Evolutionary conservation across 2,329 filamentous ascomycete genomes (phyloP).

Genomic region (Cytospora paraplurivora): DNA sequence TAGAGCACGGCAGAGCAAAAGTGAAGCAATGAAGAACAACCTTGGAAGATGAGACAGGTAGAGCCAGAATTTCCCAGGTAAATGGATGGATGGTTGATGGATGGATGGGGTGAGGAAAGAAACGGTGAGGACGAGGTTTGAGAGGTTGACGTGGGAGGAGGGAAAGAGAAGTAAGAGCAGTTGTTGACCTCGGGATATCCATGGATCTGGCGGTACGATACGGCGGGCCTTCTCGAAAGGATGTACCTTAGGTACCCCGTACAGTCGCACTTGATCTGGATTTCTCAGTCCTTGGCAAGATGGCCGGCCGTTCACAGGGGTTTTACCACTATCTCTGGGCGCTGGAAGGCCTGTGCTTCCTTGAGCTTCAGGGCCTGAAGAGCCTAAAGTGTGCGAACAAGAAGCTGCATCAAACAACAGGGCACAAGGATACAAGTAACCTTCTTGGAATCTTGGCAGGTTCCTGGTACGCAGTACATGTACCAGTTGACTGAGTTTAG

Average conservation of each 20-base stretch:
- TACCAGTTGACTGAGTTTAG: not conserved
- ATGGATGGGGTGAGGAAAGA: too few species aligned
- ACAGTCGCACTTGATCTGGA: conserved; percentile 14
- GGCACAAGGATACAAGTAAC: conserved; percentile 1
- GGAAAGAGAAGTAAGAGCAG: too few species aligned
- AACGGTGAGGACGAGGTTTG: too few species aligned
- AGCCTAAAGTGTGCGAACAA: not conserved
- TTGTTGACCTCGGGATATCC: not conserved
- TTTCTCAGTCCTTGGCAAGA: not conserved
- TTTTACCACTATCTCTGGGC: not conserved
- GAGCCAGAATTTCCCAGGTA: not conserved
- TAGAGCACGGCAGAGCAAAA: not conserved
- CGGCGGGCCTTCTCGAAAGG: not conserved
- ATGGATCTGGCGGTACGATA: not conserved
- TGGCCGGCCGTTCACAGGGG: not conserved
- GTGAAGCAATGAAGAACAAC: not conserved
- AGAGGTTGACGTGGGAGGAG: too few species aligned
- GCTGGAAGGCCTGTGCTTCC: conserved; percentile 5
- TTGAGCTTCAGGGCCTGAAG: not conserved
- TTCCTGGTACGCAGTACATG: not conserved
- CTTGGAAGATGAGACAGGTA: not conserved
- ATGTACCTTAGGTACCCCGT: not conserved
- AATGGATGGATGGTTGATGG: not conserved
- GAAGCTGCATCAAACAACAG: conserved; percentile 3
- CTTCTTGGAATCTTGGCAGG: not conserved